Evolutionary conservation across 371 early-diverging fungal genomes (phyloP).

Genomic region (Phascolomyces articulosus): DNA sequence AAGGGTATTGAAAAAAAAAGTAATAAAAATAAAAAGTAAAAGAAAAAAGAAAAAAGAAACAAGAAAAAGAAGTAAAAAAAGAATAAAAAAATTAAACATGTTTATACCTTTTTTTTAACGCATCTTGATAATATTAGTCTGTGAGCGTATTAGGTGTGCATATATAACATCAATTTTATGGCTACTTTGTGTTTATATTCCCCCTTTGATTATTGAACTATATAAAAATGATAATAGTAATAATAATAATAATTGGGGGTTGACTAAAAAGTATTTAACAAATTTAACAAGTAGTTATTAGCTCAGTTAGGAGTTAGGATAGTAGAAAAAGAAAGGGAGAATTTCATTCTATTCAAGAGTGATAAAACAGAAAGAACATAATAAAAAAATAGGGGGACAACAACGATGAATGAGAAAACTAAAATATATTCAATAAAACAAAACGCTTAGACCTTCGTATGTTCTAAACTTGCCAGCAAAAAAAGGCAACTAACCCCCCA

Average conservation of each 20-base stretch:
- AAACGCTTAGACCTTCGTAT: constrained; percentile 12
- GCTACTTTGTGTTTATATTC: too few relatives aligned
- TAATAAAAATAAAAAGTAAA: background rate
- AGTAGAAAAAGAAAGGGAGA: background rate
- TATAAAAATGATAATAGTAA: background rate
- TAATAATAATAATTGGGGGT: background rate
- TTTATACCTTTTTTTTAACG: background rate
- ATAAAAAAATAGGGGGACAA: background rate
- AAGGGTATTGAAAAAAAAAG: background rate
- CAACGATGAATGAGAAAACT: too few relatives aligned
- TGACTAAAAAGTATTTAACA: background rate
- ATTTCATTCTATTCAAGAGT: background rate
- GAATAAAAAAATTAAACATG: constrained; percentile 1
- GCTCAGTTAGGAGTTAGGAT: constrained; percentile 5
- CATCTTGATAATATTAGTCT: constrained; percentile 2
- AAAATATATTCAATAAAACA: background rate
- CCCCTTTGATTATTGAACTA: background rate
- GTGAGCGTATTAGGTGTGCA: background rate
- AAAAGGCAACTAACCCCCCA: background rate
- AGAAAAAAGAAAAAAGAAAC: background rate
- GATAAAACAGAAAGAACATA: background rate
- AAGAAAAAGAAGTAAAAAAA: constrained; percentile 11
- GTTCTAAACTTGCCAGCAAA: background rate
- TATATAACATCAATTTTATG: too few relatives aligned
- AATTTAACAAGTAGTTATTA: background rate